Conservation (phyloP, 352 stramenopile genomes). For the Phytopythium boreale region DNA sequence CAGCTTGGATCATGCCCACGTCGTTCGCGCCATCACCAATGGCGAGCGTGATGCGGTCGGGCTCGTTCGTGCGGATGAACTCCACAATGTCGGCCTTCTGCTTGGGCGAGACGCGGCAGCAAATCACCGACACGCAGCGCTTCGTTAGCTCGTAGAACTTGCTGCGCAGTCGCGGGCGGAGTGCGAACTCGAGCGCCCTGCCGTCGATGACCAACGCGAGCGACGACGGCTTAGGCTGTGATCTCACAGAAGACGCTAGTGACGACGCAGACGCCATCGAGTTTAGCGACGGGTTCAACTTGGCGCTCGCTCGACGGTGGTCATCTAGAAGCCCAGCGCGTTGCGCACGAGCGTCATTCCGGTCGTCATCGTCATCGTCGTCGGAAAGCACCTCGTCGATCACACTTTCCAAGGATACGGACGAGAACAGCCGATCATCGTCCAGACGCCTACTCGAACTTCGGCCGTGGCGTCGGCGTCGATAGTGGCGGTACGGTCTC, state of each 20-base stretch:
- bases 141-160: conserved; percentile 75
- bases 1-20: conserved; percentile 94
- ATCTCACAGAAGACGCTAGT: neutral
- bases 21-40: conserved; percentile 97
- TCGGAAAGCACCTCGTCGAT: conserved; percentile 2
- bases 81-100: conserved; percentile 86
- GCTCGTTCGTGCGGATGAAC: conserved; percentile 68
- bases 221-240: conserved; percentile 4
- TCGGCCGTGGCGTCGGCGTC: conserved; percentile 1
- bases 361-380: neutral
- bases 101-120: conserved; percentile 85
- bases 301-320: neutral
- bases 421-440: neutral
- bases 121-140: conserved; percentile 80
- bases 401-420: conserved; percentile 1
- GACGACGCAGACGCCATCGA: conserved; percentile 1
- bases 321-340: neutral
- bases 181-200: conserved; percentile 76
- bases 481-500: neutral
- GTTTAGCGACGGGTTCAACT: neutral
- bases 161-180: conserved; percentile 40
- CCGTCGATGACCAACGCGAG: conserved; percentile 93
- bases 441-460: neutral
- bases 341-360: neutral
- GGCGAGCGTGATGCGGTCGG: conserved; percentile 79